phyloP scores from a whole-genome alignment of 345 rosid species.

The Cochlearia excelsa region DNA sequence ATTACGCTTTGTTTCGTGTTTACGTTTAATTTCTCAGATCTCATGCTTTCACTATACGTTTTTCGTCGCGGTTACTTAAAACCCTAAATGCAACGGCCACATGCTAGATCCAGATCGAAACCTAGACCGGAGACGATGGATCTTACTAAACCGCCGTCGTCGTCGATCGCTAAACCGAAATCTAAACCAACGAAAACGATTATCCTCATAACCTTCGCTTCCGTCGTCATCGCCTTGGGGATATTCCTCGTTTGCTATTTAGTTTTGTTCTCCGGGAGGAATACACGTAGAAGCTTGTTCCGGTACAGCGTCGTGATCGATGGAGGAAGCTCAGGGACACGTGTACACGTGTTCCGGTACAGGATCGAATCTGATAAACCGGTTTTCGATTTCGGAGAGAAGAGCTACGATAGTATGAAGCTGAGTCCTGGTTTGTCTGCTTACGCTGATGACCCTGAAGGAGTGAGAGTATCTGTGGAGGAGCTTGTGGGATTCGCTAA shows the following conservation, averaged over 20 bases:
- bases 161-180: not conserved
- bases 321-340: slow-evolving; percentile 87
- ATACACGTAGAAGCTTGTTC: not conserved
- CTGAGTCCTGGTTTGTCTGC: slow-evolving; percentile 87
- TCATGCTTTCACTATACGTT: too few relatives aligned
- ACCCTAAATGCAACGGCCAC: too few relatives aligned
- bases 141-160: too few relatives aligned
- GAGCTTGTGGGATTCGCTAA: slow-evolving; percentile 68
- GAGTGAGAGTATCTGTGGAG: slow-evolving; percentile 52
- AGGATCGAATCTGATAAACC: slow-evolving; percentile 31
- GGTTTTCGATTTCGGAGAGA: slow-evolving; percentile 49
- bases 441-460: slow-evolving; percentile 50
- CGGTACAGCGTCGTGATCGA: slow-evolving; percentile 58
- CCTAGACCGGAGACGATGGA: too few relatives aligned
- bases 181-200: slow-evolving; percentile 25
- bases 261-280: slow-evolving; percentile 23
- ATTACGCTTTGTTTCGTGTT: too few relatives aligned
- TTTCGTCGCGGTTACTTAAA: too few relatives aligned
- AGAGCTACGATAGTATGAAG: slow-evolving; percentile 48
- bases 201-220: slow-evolving; percentile 7
- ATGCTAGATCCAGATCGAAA: too few relatives aligned
- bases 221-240: slow-evolving; percentile 31
- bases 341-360: slow-evolving; percentile 62
- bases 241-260: slow-evolving; percentile 29
- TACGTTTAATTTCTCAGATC: too few relatives aligned